Evolutionary conservation across 2,329 filamentous ascomycete genomes (phyloP), one percentile per base, ranked within the genome.

Genomic region (Cladorrhinum sp.): DNA sequence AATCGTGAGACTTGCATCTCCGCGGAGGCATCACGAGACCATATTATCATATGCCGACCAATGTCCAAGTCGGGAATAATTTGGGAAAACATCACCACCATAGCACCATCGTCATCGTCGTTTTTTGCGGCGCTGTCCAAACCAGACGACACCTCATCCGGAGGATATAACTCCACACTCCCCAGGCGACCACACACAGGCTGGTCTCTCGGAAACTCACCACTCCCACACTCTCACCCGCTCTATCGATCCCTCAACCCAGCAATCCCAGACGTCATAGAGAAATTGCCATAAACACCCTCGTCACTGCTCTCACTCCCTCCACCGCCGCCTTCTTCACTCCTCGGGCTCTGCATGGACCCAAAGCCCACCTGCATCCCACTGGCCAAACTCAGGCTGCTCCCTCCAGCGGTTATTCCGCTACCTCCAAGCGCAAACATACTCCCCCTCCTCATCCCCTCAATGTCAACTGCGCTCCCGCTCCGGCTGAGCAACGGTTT

Each of bases 401-500:
- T 49, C 16, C 50, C 51, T 23, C 57, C 66, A 10, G 62, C 61
- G 21, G 76, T 36, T 36, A 36, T 72, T 54, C 57, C 60, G 16
- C 58, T 64, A n/a, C 63, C 65, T 2, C 74, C 70, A 55, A 77
- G 72, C 16, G 74, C 73, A 2, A 77, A 67, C 8, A 77, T 61
- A 52, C 76, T 78, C 53, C 73, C 72, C 14, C 76, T 68, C 58
- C 75, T 66, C 14, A 73, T 71, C 0, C 68, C 62, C 64, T 76
- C 78, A 51, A 85, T 76, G 55, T 85, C 82, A 10, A 74, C 77
- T 7, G 76, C 72, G 66, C 82, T 85, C 2, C 75, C 79, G 36
- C 76, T 80, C 50, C 83, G 78, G 68, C 83, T 86, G 68, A 91
- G 80, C 23, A 82, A 81, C 8, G 88, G 88, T 73, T 91, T 91